Evolutionary conservation across 192 early-diverging fungal species (phyloP).

Genomic region (Entomortierella lignicola): DNA sequence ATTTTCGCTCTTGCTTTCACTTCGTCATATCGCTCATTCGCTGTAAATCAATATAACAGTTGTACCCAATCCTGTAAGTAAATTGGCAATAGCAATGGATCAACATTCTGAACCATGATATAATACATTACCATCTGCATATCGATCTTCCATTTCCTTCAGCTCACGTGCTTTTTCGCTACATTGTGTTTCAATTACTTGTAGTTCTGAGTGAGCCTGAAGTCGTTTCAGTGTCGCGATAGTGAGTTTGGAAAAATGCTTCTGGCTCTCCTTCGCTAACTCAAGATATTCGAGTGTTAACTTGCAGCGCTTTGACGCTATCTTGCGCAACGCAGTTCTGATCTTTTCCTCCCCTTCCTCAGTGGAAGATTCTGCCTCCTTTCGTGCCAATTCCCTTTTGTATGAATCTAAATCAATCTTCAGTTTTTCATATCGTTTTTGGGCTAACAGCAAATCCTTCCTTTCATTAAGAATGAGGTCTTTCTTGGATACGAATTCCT

Average conservation of each 20-base stretch:
- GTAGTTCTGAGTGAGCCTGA: constrained; percentile 37
- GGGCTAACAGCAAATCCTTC: constrained; percentile 1
- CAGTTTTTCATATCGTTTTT: constrained; percentile 31
- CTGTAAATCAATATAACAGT: constrained; percentile 27
- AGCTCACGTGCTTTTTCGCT: constrained; percentile 52
- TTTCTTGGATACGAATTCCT: constrained; percentile 41
- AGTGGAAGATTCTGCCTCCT: constrained; percentile 5
- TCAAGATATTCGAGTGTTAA: constrained; percentile 27
- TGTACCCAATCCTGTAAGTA: too few relatives aligned
- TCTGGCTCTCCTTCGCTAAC: constrained; percentile 28
- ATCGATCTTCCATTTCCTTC: constrained; percentile 52
- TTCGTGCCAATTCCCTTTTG: neutral
- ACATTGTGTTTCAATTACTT: constrained; percentile 32
- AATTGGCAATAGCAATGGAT: too few relatives aligned
- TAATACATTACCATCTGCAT: constrained; percentile 30
- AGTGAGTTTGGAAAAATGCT: constrained; percentile 34
- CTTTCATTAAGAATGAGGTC: constrained; percentile 23
- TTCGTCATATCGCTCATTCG: constrained; percentile 51
- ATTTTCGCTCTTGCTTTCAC: constrained; percentile 59
- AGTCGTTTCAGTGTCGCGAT: constrained; percentile 41
- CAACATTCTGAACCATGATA: too few relatives aligned
- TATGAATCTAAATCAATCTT: constrained; percentile 26
- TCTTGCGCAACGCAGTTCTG: neutral
- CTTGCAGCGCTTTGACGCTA: neutral
- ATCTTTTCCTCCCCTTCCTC: constrained; percentile 39